A percentile compares a stretch with the other conserved stretches of the same genome.
Evolutionary conservation across 1,139 yeast genomes (phyloP).

Genomic region (Saccharomyces hybrid): DNA sequence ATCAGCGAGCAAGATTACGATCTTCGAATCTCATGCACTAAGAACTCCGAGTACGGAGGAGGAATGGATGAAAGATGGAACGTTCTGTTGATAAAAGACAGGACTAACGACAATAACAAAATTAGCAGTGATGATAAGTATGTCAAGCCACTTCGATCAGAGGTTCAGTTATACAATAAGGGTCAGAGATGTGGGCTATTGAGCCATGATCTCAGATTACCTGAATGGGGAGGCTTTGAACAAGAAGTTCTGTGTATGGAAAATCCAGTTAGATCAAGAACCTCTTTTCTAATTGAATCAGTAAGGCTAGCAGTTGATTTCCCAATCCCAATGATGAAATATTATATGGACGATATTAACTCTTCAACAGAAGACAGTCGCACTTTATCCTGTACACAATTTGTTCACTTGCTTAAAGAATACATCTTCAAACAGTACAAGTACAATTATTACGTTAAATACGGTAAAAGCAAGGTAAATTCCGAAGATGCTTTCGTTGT

Average conservation of each 20-base stretch:
- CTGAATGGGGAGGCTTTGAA: constrained; percentile 63
- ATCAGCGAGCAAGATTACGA: constrained; percentile 75
- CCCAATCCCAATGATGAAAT: constrained; percentile 1
- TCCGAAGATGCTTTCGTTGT: background rate
- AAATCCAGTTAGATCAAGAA: constrained; percentile 50
- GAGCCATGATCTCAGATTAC: constrained; percentile 55
- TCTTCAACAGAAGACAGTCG: background rate
- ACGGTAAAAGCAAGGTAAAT: constrained; percentile 7
- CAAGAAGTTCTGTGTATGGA: constrained; percentile 71
- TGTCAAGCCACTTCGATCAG: constrained; percentile 38
- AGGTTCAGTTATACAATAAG: constrained; percentile 51
- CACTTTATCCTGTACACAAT: background rate
- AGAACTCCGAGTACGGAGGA: constrained; percentile 42
- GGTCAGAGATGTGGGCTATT: constrained; percentile 54
- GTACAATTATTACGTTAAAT: constrained; percentile 18
- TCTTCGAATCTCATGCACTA: constrained; percentile 60
- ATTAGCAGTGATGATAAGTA: constrained; percentile 26
- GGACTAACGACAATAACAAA: constrained; percentile 5
- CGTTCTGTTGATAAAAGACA: constrained; percentile 8
- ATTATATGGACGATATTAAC: background rate
- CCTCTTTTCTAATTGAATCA: constrained; percentile 57
- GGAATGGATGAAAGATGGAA: constrained; percentile 48
- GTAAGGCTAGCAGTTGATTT: background rate
- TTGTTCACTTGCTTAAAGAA: background rate
- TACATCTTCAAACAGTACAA: constrained; percentile 12